Evolutionary conservation across 352 stramenopile genomes (phyloP), one percentile per base, ranked within the genome.

Genomic region (Pythium grandisporangium): DNA sequence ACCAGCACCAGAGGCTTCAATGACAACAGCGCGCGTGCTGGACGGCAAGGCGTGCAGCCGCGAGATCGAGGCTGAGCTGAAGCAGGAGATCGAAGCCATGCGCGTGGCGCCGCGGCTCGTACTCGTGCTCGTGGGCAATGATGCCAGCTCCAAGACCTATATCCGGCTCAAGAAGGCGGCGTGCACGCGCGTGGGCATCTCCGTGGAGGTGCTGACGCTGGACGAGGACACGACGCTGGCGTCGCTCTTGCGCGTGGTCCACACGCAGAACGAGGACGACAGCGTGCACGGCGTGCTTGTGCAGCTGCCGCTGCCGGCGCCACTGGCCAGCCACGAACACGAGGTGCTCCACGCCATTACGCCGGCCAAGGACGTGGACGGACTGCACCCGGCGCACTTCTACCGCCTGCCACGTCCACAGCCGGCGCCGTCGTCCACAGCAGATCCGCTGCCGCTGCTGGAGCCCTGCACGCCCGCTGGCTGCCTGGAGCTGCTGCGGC

Each of bases 111-210:
- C 96, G 6, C 82, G 90, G 7, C 59, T 99, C 7, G 95, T 93
- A 30, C 81, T 99, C 2, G 76, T 99, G 29, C 74, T 99, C 24
- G 93, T 99, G 5, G 95, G 95, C 41, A 66, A 73, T 30, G 79
- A 95, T 30, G 70, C 68, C 19, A 94, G 98, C 63, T 98, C 89
- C 16, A 87, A 85, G 44, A 98, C 94, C 29, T 99, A 99, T 55
- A 91, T 99, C 25, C 85, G 93, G 4, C 97, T 98, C 76, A 99
- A 99, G 65, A 97, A 98, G 63, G 98, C 97, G 58, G 96, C 96
- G 13, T 98, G 90, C 62, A 84, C 62, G 17, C 91, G 98, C 47
- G 79, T 96, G 19, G 95, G 95, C 30, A 96, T 99, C 61, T 48
- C 50, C 0, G 82, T 82, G 10, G 84, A 96, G 50, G 68, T 93